These are phyloP conservation scores for Acanthamoeba triangularis DNA, from an alignment of 208 protist species.

Conservation along the genomic window DNA sequence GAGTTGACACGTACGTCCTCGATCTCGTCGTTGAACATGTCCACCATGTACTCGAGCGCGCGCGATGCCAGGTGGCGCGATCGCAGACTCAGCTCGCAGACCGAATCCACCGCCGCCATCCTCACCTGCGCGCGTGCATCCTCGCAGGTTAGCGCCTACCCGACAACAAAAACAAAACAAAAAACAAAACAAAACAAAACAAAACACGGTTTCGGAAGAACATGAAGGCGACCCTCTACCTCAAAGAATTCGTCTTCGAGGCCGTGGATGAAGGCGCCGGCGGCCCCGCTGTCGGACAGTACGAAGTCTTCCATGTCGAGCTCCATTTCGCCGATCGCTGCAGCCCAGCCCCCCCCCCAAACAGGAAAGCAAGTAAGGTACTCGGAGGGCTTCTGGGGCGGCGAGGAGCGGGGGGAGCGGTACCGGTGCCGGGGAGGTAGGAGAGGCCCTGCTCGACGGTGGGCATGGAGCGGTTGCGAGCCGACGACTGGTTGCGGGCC, in stretches of 20 bases:
- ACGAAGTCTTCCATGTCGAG: conserved; percentile 74
- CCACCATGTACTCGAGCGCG: conserved; percentile 83
- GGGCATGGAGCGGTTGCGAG: not conserved
- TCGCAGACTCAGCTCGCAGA: conserved; percentile 82
- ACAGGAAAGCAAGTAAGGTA: not conserved
- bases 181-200: too few relatives aligned
- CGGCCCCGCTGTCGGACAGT: conserved; percentile 81
- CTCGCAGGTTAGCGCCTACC: not conserved
- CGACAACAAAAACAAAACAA: too few relatives aligned
- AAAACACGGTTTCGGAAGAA: too few relatives aligned
- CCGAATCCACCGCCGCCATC: conserved; percentile 76
- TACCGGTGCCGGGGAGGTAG: conserved; percentile 24
- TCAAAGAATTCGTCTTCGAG: conserved; percentile 87
- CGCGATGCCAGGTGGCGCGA: conserved; percentile 79
- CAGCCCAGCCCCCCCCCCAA: not conserved
- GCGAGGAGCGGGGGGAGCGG: not conserved
- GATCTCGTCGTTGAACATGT: conserved; percentile 90
- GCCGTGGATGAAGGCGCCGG: conserved; percentile 86
- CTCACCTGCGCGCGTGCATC: not conserved
- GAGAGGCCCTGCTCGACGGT: not conserved
- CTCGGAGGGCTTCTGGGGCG: not conserved
- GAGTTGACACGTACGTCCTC: conserved; percentile 85
- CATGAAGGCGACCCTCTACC: not conserved
- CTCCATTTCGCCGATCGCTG: conserved; percentile 14
- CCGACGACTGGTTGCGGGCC: not conserved